phyloP scores from a whole-genome alignment of 306 rosid species.

The Glycine tomentella region DNA sequence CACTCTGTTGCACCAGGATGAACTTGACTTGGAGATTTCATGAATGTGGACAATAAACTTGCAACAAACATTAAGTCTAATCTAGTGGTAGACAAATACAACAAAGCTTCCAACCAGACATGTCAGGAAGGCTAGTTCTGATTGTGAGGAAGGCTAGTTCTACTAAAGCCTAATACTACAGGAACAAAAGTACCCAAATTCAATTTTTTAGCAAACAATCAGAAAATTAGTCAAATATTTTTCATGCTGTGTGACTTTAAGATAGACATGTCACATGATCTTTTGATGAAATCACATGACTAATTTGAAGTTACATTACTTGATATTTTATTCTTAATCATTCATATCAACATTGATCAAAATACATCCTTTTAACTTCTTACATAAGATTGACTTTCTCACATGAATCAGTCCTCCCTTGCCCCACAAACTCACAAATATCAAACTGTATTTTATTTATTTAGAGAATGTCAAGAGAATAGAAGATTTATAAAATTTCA shows the following conservation, averaged over 20 bases:
- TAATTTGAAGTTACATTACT: not conserved
- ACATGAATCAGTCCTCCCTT: too few relatives aligned
- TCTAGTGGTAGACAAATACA: too few relatives aligned
- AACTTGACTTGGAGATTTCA: too few relatives aligned
- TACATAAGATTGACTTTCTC: not conserved
- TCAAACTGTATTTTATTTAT: not conserved
- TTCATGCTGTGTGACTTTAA: too few relatives aligned
- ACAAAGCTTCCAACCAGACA: too few relatives aligned
- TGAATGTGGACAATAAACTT: too few relatives aligned
- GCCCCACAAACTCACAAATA: too few relatives aligned
- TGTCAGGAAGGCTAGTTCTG: too few relatives aligned
- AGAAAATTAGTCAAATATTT: too few relatives aligned
- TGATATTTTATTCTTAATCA: not conserved
- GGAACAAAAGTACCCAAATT: slow-evolving; percentile 2
- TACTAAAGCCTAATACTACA: not conserved
- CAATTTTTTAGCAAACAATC: slow-evolving; percentile 17
- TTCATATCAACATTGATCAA: not conserved
- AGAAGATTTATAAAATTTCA: slow-evolving; percentile 16
- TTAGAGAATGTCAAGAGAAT: slow-evolving; percentile 16
- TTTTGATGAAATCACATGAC: not conserved
- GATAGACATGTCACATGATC: not conserved
- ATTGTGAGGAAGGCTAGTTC: slow-evolving; percentile 8
- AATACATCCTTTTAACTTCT: not conserved
- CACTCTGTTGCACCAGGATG: too few relatives aligned
- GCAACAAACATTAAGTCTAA: too few relatives aligned